Base-by-base conservation (phyloP, 176 grass and related monocot genomes). In the Secale cereale region DNA sequence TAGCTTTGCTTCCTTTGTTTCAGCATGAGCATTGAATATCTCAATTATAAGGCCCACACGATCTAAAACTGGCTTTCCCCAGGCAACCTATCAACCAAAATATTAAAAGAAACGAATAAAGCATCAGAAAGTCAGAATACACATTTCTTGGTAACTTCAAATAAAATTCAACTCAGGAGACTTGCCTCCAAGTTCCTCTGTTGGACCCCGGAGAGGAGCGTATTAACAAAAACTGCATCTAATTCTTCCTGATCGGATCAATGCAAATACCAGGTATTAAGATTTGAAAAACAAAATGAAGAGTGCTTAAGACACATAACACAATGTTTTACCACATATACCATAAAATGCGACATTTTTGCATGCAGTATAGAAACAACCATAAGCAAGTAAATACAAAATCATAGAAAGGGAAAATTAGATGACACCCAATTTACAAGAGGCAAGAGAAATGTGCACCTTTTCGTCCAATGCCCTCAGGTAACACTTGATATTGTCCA, bases 21-120 rank as follows among this genome's bases (percentile, higher is more conserved):
- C 89, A 66, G 93, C 96, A 73, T 98, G 93, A 86, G 96, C 96
- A 94, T 98, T 89, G 80, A 98, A 98, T 92, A 98, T 98, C 82
- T 98, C 89, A 87, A 95, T 98, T 81, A 98, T 98, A 88, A 98
- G 89, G 26, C 91, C 89, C 65, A 98, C 89, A 76, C 96, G 89
- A 86, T 98, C 96, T 76, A 98, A 81, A 87, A 98, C 93, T 20
- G 96, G 89, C 78, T 88, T 94, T 75, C 78, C 86, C 87, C 89
- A 95, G 75, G 85, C 87, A 85, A 89, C 85, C 96, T 98, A 75
- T 28, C 48, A 87, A 78, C 52, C 14, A 64, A 86, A 68, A 64
- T 76, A 74, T 74, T 22, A 78, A 79, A 7, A 70, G 5, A 59
- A 88, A 78, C 54, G 86, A 54, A 79, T 23, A 65, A 59, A 29